Evolutionary conservation across 495 filamentous ascomycete genomes (phyloP), one percentile per base, ranked within the genome.

Genomic region (Viridothelium virens): DNA sequence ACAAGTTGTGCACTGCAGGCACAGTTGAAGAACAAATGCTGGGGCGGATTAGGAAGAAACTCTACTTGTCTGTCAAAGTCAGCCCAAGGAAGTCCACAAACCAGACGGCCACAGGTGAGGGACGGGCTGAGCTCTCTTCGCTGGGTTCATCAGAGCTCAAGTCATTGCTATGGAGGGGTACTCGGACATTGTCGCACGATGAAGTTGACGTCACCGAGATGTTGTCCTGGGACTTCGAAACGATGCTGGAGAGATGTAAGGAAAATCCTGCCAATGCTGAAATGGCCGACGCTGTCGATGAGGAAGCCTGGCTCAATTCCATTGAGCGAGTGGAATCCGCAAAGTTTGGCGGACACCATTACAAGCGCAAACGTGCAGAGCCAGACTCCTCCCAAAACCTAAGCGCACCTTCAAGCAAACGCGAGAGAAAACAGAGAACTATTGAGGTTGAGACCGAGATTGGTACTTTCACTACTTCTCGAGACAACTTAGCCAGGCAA

Each of bases 21-120:
- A 87, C 85, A 0, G 81, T 87, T 0, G 85, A 87, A 67, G 82
- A 84, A 65, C 85, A 87, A 63, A 87, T 88, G 84, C 76, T 84
- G 71, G 81, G 83, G 1, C 74, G 86, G 0, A 82, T 89, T 25
- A 78, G 81, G 10, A 89, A 89, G 78, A 89, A 89, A 73, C 75
- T 87, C 0, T 89, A 88, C 66, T 75, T 89, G 67, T 78, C 79
- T 2, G 83, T 85, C 81, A 74, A 80, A 31, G 80, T 81, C 65
- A 80, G 84, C 48, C 81, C 85, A 69, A 74, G 67, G 50, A 66
- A 18, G 44, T 16, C 37, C 39, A 66, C 50, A 62, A 70, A 64
- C 47, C 63, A 38, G 11, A 59, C 53, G 7, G 53, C 5, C 9
- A 7, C 10, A 36, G 5, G 3, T 36, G 53, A 59, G 10, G 53